Evolutionary conservation across 768 basidiomycete genomes (phyloP), one percentile per base, ranked within the genome.

Genomic region (Mycena albidolilacea): DNA sequence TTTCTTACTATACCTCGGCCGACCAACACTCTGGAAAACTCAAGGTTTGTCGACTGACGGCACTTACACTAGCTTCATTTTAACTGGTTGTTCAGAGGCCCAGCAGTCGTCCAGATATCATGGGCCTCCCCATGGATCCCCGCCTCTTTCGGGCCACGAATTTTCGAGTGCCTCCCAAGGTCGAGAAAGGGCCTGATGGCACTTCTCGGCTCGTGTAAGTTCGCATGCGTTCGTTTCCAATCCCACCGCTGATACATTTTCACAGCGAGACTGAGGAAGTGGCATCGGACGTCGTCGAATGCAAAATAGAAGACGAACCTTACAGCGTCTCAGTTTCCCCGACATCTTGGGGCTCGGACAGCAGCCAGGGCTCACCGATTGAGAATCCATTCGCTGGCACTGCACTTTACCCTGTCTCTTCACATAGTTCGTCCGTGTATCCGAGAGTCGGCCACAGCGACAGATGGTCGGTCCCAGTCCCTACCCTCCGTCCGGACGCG

Each of bases 1-100:
- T 96, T 73, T 93, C 93, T 17, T 96, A 96, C 84, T 96, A 95
- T 80, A 92, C 91, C 8, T 88, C 92, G 52, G 92, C 94, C 59
- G 95, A 96, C 78, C 90, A 95, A 37, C 87, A 90, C 10, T 87
- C 88, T 17, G 93, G 93, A 35, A 87, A 88, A 60, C 85, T 97
- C 41, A 89, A 87, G 81, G 88, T 87, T 69, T 60, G 83, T 66
- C 17, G 41, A 46, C 43, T 37, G 19, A 61, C 50, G 35, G 30
- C 44, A 44, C 43, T 67, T 38, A 19, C 50, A 59, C 61, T 71
- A 64, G 55, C 14, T 39, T 54, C 37, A 52, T 46, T 35, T 30
- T 79, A 46, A 77, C 62, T 14, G 68, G 14, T 37, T 60, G 23
- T 75, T 5, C 84, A 92, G 83, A 86, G 90, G 48, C 95, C 95